Base-by-base conservation (phyloP, 2,329 filamentous ascomycete genomes). In the Uncinocarpus reesii region DNA sequence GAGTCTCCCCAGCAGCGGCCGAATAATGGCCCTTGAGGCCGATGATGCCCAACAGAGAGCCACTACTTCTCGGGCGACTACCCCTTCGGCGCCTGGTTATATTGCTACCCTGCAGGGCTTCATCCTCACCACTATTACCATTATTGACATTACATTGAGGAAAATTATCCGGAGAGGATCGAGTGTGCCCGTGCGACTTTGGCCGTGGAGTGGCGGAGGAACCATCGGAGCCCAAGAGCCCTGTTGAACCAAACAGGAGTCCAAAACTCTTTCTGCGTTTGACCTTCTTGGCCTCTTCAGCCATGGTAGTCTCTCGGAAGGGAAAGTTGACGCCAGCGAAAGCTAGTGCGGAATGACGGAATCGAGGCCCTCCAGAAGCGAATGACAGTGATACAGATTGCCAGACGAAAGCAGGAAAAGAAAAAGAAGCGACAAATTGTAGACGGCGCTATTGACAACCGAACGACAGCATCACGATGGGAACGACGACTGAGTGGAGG, bases 91-190 rank as follows among this genome's bases (percentile, higher is more conserved):
- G 45, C 26, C 45, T 40, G 13, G 31, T 29, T 37, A 48, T 36
- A 21, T 48, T 48, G 10, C 5, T 15, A 21, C 28, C 21, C n/a
- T 8, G 23, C 38, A 29, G 16, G 15, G 11, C 31, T 28, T 29
- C 32, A 26, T 43, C 29, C 20, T 26, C 36, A 40, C 26, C 26
- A 40, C 26, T 24, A 40, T 37, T 35, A 26, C 3, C 18, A 37
- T 40, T 2, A 15, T 20, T 36, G 10, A 15, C 20, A 46, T 37
- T 36, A 37, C 31, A 37, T 13, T 16, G 29, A n/a, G 23, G 37
- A 32, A 16, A 53, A 51, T 67, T 66, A 49, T 67, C 65, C 7
- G 65, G 65, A 15, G 65, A 60, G 26, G 65, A 63, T 44, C 62
- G 64, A 51, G 60, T 59, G 48, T 68, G 65, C 31, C 58, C 48